Evolutionary conservation across 345 rosid genomes (phyloP).

Genomic region (Gossypium bickii): DNA sequence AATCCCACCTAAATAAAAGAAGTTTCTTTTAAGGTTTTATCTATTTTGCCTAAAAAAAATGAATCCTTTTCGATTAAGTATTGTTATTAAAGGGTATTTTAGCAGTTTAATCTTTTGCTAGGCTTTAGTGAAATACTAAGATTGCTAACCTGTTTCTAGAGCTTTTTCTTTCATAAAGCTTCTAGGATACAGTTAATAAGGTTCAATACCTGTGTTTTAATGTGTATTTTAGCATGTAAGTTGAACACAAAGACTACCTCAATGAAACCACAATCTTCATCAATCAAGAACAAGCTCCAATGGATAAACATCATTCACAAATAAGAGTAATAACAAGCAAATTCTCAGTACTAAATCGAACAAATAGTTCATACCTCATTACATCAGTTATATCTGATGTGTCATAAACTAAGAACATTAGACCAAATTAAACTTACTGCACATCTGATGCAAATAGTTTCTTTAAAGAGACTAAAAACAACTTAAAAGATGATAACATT

Average conservation of each 20-base stretch:
- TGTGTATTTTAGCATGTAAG: neutral
- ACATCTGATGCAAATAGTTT: neutral
- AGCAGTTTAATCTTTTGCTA: neutral
- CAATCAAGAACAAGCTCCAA: conserved; percentile 6
- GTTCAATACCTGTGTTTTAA: neutral
- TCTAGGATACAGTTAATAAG: neutral
- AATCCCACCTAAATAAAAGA: neutral
- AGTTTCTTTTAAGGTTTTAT: neutral
- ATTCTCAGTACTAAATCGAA: neutral
- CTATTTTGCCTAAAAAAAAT: neutral
- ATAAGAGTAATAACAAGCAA: neutral
- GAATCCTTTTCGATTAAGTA: neutral
- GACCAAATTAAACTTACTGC: neutral
- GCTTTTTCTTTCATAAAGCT: neutral
- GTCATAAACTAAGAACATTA: neutral
- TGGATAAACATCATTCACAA: neutral
- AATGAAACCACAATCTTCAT: neutral
- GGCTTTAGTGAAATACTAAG: neutral
- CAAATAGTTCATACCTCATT: neutral
- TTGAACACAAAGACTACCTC: neutral
- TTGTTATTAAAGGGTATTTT: neutral
- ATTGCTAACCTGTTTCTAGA: neutral
- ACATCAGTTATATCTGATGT: neutral
- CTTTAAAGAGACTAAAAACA: neutral
- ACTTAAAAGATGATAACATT: neutral